Conservation (phyloP, 768 basidiomycete genomes). For the Hygrophoropsis aurantiaca region DNA sequence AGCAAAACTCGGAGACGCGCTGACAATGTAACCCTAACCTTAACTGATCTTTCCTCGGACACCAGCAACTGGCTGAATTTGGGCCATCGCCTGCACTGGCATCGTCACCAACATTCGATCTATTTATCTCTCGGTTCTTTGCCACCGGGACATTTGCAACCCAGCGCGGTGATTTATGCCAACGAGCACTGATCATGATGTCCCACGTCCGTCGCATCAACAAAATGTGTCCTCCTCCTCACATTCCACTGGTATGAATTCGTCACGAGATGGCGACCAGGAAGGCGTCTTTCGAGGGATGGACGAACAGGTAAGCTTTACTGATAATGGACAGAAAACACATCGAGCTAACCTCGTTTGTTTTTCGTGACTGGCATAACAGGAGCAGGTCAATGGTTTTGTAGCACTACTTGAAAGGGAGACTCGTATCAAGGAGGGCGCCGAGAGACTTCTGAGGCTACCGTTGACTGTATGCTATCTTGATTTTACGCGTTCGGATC, state of each 20-base stretch:
- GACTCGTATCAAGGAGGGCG: constrained; percentile 86
- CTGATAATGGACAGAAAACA: too few relatives aligned
- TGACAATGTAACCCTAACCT: too few relatives aligned
- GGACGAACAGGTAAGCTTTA: constrained; percentile 30
- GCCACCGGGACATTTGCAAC: too few relatives aligned
- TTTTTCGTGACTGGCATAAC: too few relatives aligned
- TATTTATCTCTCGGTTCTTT: too few relatives aligned
- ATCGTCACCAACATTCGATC: too few relatives aligned
- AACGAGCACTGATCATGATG: constrained; percentile 28
- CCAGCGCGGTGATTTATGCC: constrained; percentile 20
- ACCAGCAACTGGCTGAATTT: too few relatives aligned
- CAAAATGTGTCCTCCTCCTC: constrained; percentile 28
- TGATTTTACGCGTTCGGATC: constrained; percentile 15
- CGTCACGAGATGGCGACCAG: constrained; percentile 15
- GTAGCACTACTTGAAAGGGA: constrained; percentile 71
- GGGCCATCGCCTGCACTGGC: too few relatives aligned
- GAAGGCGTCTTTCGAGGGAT: constrained; percentile 17
- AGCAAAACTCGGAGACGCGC: too few relatives aligned
- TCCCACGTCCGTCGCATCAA: constrained; percentile 17
- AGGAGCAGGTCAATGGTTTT: constrained; percentile 61
- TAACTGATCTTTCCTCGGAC: too few relatives aligned
- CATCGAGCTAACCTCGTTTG: too few relatives aligned
- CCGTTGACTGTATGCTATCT: constrained; percentile 43
- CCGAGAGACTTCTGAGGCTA: constrained; percentile 84
- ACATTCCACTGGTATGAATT: constrained; percentile 25